Base-by-base conservation (phyloP, 1,139 yeast genomes). In the Debaryomyces subglobosus region DNA sequence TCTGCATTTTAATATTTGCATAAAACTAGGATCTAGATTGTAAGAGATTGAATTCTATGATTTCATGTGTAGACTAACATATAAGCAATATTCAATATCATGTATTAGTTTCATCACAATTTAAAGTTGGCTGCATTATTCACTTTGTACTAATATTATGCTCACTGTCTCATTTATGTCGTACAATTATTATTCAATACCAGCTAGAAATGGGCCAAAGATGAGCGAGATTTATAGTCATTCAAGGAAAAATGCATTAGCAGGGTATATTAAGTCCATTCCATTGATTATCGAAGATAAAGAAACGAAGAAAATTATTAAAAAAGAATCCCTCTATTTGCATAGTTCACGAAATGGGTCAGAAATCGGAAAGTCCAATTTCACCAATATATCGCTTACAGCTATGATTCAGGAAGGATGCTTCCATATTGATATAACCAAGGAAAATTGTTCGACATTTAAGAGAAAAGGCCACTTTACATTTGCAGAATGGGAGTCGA, bases 271-370 rank as follows among this genome's bases (percentile, higher is more conserved):
- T 6, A 45, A 52, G 9, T 50, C 61, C 4, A 52, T 65, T 12
- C 67, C 69, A 3, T 50, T 67, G 10, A 41, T 48, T 10, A 57
- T 67, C n/a, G 62, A 62, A 42, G 64, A 64, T 51, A 49, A 45
- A 9, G 44, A 44, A 6, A 48, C 53, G 15, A 53, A 52, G 36
- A 51, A 53, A 12, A 41, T 55, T 23, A 60, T 65, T 10, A 61
- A 63, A 45, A 46, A 49, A 15, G 48, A 60, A 4, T 45, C 44
- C 12, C 34, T 65, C 21, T 54, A 54, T 36, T 34, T 64, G 9
- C 52, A 43, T 30, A 29, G 43, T 20, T 29, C n/a, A 20, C 33
- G 21, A 18, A 30, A 13, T 13, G 36, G 32, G 18, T 52, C 56
- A 15, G 43, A 53, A 6, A 41, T 47, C 18, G 48, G 50, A 4